Evolutionary conservation across 805 yeast species (phyloP).

Genomic region (Candida dajiaensis): DNA sequence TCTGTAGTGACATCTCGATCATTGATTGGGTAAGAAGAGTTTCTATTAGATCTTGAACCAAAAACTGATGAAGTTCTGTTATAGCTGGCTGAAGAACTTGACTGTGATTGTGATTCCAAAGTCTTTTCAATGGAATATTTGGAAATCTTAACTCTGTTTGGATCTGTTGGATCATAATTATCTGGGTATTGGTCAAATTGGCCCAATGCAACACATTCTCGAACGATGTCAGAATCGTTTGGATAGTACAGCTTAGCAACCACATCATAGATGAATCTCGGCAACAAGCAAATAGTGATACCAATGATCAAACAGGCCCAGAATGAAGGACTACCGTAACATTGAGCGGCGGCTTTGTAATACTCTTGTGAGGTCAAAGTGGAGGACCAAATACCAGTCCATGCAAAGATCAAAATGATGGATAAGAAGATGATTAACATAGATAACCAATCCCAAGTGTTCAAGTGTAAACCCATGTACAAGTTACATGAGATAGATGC

Average conservation of each 20-base stretch:
- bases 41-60: constrained; percentile 27
- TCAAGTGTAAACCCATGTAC: constrained; percentile 61
- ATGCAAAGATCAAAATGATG: constrained; percentile 52
- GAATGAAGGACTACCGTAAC: constrained; percentile 53
- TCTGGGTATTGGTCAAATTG: constrained; percentile 59
- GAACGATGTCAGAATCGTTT: constrained; percentile 60
- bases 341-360: constrained; percentile 57
- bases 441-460: constrained; percentile 79
- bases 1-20: constrained; percentile 29
- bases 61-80: constrained; percentile 35
- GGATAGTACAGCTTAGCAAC: constrained; percentile 48
- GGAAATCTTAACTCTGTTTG: constrained; percentile 50
- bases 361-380: constrained; percentile 45
- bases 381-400: constrained; percentile 78
- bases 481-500: constrained; percentile 61
- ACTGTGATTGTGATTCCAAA: constrained; percentile 19
- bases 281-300: constrained; percentile 52
- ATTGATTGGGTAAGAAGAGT: constrained; percentile 20
- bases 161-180: constrained; percentile 78
- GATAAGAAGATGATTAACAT: constrained; percentile 50
- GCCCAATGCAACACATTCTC: constrained; percentile 62
- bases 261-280: constrained; percentile 57
- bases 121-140: constrained; percentile 33
- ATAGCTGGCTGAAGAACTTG: constrained; percentile 9
- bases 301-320: constrained; percentile 68